These are phyloP conservation scores for Opeltia flavorubescens DNA, from an alignment of 495 filamentous ascomycete species.

Conservation along the genomic window DNA sequence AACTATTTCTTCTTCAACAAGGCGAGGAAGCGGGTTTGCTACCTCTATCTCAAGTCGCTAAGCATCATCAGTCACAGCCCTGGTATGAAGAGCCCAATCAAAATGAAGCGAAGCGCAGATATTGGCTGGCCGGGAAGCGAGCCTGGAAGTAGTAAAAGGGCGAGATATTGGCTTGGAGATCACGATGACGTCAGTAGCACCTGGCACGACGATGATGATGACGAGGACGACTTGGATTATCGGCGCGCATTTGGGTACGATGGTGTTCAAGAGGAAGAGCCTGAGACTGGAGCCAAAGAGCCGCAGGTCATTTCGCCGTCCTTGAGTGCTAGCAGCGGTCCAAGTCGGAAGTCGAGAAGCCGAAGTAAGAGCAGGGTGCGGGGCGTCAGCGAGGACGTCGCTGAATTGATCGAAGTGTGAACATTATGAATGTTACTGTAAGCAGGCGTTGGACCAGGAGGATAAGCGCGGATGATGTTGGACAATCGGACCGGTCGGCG, in stretches of 20 bases:
- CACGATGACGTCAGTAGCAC: constrained; percentile 16
- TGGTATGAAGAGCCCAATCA: constrained; percentile 24
- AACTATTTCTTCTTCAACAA: constrained; percentile 99
- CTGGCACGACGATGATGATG: constrained; percentile 28
- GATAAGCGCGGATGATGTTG: too few relatives aligned
- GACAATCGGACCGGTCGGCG: too few relatives aligned
- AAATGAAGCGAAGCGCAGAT: constrained; percentile 24
- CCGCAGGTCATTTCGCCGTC: constrained; percentile 18
- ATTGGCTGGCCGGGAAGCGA: constrained; percentile 30
- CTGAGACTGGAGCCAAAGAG: constrained; percentile 25
- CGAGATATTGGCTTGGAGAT: constrained; percentile 71
- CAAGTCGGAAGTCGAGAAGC: constrained; percentile 12
- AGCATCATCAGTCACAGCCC: constrained; percentile 65
- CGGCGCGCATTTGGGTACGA: constrained; percentile 3
- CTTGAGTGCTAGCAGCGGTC: constrained; percentile 5
- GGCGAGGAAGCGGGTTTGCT: constrained; percentile 80
- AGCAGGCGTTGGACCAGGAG: too few relatives aligned
- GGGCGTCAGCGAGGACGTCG: constrained; percentile 62
- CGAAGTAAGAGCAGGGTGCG: constrained; percentile 36
- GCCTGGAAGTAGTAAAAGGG: constrained; percentile 52
- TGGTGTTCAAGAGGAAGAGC: constrained; percentile 24
- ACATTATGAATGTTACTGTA: too few relatives aligned
- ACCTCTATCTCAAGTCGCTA: constrained; percentile 76
- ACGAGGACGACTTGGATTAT: constrained; percentile 22
- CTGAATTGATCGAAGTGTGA: constrained; percentile 31